phyloP scores from a whole-genome alignment of 768 basidiomycete genomes.

The Boletellus ananas region DNA sequence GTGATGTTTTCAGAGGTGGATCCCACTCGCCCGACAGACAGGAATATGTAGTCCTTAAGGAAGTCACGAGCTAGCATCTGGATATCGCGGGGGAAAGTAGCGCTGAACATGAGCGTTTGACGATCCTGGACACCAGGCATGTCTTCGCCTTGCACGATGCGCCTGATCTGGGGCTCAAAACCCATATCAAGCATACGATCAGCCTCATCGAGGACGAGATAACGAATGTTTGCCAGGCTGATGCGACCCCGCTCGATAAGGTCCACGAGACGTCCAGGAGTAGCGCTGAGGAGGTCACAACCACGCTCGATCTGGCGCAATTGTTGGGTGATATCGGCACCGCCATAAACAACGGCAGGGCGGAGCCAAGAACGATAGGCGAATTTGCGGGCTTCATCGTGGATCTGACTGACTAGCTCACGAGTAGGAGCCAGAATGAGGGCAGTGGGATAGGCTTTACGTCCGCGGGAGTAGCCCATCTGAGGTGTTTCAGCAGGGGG shows the following conservation, averaged over 20 bases:
- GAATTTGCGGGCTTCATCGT: constrained; percentile 98
- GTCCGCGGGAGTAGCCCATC: constrained; percentile 55
- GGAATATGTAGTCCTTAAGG: constrained; percentile 98
- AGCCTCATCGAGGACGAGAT: constrained; percentile 97
- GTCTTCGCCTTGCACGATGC: constrained; percentile 97
- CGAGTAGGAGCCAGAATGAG: constrained; percentile 97
- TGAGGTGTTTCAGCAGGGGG: constrained; percentile 54
- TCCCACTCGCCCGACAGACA: constrained; percentile 97
- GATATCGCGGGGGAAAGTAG: constrained; percentile 98
- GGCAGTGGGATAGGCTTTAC: constrained; percentile 96
- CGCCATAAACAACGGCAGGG: constrained; percentile 98
- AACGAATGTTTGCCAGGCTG: constrained; percentile 93
- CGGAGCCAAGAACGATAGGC: constrained; percentile 99
- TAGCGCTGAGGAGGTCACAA: constrained; percentile 95
- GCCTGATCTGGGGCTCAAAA: constrained; percentile 99
- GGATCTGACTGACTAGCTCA: constrained; percentile 98
- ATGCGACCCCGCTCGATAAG: constrained; percentile 97
- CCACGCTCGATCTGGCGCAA: constrained; percentile 93
- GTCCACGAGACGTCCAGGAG: constrained; percentile 96
- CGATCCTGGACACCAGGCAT: constrained; percentile 93
- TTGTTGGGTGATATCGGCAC: constrained; percentile 96
- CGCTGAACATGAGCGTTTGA: constrained; percentile 99
- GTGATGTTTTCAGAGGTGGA: constrained; percentile 99
- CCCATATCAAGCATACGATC: constrained; percentile 99
- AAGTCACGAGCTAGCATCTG: constrained; percentile 95